These are phyloP conservation scores for Pisolithus microcarpus DNA, from an alignment of 768 basidiomycete genomes.

Conservation along the genomic window DNA sequence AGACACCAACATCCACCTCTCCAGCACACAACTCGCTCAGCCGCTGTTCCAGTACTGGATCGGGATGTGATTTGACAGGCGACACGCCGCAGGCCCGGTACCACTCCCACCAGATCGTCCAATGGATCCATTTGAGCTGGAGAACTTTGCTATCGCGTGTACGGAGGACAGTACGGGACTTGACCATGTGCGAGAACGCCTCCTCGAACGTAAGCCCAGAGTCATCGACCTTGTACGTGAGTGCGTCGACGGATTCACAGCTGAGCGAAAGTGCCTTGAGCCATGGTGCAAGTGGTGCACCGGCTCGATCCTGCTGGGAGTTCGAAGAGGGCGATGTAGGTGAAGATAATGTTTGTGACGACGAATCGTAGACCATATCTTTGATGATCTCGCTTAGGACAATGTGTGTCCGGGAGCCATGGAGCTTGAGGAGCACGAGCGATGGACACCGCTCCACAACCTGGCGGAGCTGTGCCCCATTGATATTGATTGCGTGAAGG, in stretches of 20 bases:
- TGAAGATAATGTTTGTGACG: not conserved
- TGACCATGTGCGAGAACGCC: constrained; percentile 16
- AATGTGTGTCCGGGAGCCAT: constrained; percentile 18
- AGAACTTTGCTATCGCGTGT: constrained; percentile 20
- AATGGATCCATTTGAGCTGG: constrained; percentile 24
- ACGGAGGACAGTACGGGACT: constrained; percentile 21
- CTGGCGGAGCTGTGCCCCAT: constrained; percentile 16
- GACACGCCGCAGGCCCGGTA: constrained; percentile 10
- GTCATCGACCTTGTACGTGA: constrained; percentile 16
- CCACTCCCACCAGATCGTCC: constrained; percentile 28
- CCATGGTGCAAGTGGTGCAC: constrained; percentile 21
- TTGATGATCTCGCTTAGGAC: constrained; percentile 14
- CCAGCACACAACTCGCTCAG: constrained; percentile 16
- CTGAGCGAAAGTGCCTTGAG: constrained; percentile 25
- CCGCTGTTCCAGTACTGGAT: constrained; percentile 19
- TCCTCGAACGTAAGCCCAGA: constrained; percentile 23
- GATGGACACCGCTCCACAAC: constrained; percentile 25
- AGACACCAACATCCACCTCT: constrained; percentile 26
- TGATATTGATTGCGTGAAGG: constrained; percentile 20
- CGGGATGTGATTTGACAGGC: constrained; percentile 13
- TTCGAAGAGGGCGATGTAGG: not conserved
- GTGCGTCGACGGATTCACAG: constrained; percentile 20
- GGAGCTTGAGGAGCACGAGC: constrained; percentile 23
- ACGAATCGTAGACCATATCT: constrained; percentile 15
- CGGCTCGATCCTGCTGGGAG: constrained; percentile 10